Conservation (phyloP, 306 rosid species). For the Prunus salicina region DNA sequence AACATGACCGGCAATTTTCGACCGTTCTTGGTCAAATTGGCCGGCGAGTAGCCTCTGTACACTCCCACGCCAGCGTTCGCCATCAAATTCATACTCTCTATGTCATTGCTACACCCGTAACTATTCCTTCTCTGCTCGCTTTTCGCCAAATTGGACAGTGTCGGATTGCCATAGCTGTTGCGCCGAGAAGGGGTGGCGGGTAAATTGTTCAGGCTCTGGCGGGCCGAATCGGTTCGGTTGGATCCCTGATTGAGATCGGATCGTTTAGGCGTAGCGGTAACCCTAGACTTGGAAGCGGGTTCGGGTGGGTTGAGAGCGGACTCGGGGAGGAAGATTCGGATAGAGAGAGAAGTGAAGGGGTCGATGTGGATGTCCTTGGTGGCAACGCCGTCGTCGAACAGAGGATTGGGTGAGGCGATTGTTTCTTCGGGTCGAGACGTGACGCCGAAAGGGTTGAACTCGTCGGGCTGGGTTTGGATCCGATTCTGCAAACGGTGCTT, state of each 20-base stretch:
- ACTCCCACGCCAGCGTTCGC: slow-evolving; percentile 27
- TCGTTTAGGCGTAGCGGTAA: slow-evolving; percentile 12
- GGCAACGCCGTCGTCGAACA: slow-evolving; percentile 84
- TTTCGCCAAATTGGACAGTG: slow-evolving; percentile 15
- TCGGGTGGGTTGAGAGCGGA: slow-evolving; percentile 71
- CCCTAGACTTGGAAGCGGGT: slow-evolving; percentile 37
- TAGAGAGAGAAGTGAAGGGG: slow-evolving; percentile 63
- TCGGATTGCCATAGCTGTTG: slow-evolving; percentile 48
- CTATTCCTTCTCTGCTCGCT: slow-evolving; percentile 51
- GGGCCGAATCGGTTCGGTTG: slow-evolving; percentile 13
- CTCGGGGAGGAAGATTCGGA: slow-evolving; percentile 92
- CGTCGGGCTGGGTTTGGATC: slow-evolving; percentile 61
- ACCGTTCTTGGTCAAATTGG: slow-evolving; percentile 21
- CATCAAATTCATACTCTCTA: slow-evolving; percentile 64
- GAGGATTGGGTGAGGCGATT: slow-evolving; percentile 60
- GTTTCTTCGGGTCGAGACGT: slow-evolving; percentile 87
- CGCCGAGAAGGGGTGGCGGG: slow-evolving; percentile 34
- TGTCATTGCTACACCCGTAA: slow-evolving; percentile 27
- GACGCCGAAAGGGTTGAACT: slow-evolving; percentile 62
- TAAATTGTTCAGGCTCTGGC: slow-evolving; percentile 13
- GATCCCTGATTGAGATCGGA: slow-evolving; percentile 35
- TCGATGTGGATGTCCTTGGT: slow-evolving; percentile 95
- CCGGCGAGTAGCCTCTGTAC: slow-evolving; percentile 74
- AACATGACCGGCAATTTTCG: slow-evolving; percentile 70
- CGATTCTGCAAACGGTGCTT: slow-evolving; percentile 91